Evolutionary conservation across 176 grass and related monocot species (phyloP), one percentile per base, ranked within the genome.

Genomic region (Urochloa ruziziensis): DNA sequence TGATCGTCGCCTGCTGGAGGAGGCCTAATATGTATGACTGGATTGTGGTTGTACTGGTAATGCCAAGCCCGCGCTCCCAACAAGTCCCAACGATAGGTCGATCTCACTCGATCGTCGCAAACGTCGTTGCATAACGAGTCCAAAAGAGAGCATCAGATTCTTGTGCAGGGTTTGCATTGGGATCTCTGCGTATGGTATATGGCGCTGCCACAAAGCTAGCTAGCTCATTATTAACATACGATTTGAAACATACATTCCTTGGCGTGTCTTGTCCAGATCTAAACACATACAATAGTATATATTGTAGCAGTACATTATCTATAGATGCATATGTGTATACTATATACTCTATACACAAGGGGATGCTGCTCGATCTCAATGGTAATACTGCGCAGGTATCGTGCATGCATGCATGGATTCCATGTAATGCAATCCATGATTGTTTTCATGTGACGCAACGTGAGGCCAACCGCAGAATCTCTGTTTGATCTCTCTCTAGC

Each of bases 381-480:
- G 30, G 48, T 53, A 66, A 32, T 67, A 62, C 35, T 75, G 61
- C 70, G 37, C 37, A 40, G 4, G 71, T 37, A 70, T 27, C 24
- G 39, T 56, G 46, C 39, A 15, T 68, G 51, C 12, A 71, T 67
- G 74, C 51, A 77, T 70, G 39, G 30, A 46, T 67, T 34, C 83
- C 73, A 72, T 86, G 57, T 57, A 35, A 69, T 28, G 52, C 52
- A 59, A 60, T 79, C 10, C 70, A 91, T 94, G 86, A 81, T 88
- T 78, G 88, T 88, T 81, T 80, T 94, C 92, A 88, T 91, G 92
- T 86, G 88, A 88, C 40, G 73, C 73, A 90, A 93, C 88, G 88
- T 93, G 91, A 86, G 62, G 25, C 85, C 89, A 91, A 86, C 67
- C 48, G 52, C 34, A 56, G 28, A 67, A 63, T 65, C 67, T 57